A percentile compares a stretch with the other conserved stretches of the same genome.
These are phyloP conservation scores for Saccharomycopsis microspora DNA, from an alignment of 805 yeast species.

Conservation along the genomic window DNA sequence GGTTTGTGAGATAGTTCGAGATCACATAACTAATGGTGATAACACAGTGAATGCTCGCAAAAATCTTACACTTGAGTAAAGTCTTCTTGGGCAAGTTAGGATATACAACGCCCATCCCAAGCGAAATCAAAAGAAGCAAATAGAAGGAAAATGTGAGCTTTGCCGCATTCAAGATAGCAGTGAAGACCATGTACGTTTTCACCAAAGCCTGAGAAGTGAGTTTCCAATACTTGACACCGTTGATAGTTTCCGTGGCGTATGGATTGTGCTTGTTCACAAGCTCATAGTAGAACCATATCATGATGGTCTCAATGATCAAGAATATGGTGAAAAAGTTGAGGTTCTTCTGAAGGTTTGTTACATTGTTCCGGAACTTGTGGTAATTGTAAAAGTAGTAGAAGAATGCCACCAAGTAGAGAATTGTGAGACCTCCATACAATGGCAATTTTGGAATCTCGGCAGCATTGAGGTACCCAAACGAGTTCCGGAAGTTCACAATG, in stretches of 20 bases:
- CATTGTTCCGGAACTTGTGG: slow-evolving; percentile 74
- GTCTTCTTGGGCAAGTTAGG: slow-evolving; percentile 66
- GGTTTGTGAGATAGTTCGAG: slow-evolving; percentile 39
- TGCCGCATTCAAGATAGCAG: slow-evolving; percentile 68
- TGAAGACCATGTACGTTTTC: slow-evolving; percentile 63
- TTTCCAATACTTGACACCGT: slow-evolving; percentile 23
- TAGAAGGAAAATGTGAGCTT: slow-evolving; percentile 85
- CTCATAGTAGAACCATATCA: slow-evolving; percentile 88
- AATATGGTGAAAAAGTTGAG: slow-evolving; percentile 77
- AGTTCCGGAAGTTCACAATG: slow-evolving; percentile 75
- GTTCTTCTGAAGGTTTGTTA: slow-evolving; percentile 84
- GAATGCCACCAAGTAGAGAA: slow-evolving; percentile 71
- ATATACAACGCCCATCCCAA: slow-evolving; percentile 92
- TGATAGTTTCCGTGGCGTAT: slow-evolving; percentile 13
- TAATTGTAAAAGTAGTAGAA: slow-evolving; percentile 80
- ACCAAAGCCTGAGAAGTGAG: slow-evolving; percentile 41
- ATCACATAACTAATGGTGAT: slow-evolving; percentile 43
- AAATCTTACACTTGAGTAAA: slow-evolving; percentile 61
- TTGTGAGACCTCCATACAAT: slow-evolving; percentile 74
- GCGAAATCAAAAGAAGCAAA: slow-evolving; percentile 68
- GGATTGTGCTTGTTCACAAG: slow-evolving; percentile 46
- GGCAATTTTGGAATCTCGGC: slow-evolving; percentile 86
- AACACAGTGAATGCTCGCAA: slow-evolving; percentile 46
- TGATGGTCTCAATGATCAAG: slow-evolving; percentile 72
- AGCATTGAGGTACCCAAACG: slow-evolving; percentile 84